A percentile compares a stretch with the other conserved stretches of the same genome.
phyloP scores from a whole-genome alignment of 2,329 filamentous ascomycete genomes.

The Rhinocladiella mackenziei region DNA sequence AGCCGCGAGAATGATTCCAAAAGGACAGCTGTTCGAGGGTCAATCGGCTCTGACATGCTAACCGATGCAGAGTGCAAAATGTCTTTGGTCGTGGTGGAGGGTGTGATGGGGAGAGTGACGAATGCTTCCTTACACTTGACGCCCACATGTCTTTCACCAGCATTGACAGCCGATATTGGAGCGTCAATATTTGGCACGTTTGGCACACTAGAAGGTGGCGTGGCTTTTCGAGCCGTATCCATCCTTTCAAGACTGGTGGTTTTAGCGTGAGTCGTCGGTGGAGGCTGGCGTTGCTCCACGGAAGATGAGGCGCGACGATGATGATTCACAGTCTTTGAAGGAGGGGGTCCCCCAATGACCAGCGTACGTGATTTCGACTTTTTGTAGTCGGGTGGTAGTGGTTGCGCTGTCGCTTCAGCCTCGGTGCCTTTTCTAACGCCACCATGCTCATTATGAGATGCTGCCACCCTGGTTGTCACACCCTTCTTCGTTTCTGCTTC shows the following conservation, averaged over 20 bases:
- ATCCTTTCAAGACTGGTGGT: conserved; percentile 6
- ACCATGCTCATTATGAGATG: neutral
- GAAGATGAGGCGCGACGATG: conserved; percentile 8
- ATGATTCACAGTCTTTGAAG: conserved; percentile 5
- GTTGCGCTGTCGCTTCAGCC: neutral
- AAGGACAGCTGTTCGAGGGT: conserved; percentile 64
- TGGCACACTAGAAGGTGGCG: neutral
- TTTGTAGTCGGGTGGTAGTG: neutral
- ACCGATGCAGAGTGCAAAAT: conserved; percentile 65
- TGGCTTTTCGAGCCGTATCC: conserved; percentile 7
- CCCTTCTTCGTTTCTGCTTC: neutral
- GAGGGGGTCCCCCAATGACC: conserved; percentile 12
- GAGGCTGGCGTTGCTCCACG: conserved; percentile 1
- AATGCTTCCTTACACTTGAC: conserved; percentile 68
- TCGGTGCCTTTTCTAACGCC: neutral
- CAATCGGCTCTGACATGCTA: conserved; percentile 60
- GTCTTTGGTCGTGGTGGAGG: conserved; percentile 70
- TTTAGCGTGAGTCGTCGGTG: conserved; percentile 2
- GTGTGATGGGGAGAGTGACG: conserved; percentile 67
- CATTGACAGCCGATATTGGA: conserved; percentile 74
- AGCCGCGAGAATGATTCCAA: conserved; percentile 71
- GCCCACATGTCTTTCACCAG: conserved; percentile 68
- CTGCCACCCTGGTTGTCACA: neutral
- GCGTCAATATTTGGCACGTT: conserved; percentile 55
- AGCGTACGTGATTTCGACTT: conserved; percentile 15